A percentile compares a stretch with the other conserved stretches of the same genome.
phyloP scores from a whole-genome alignment of 768 basidiomycete genomes.

The Amyloporia xantha region DNA sequence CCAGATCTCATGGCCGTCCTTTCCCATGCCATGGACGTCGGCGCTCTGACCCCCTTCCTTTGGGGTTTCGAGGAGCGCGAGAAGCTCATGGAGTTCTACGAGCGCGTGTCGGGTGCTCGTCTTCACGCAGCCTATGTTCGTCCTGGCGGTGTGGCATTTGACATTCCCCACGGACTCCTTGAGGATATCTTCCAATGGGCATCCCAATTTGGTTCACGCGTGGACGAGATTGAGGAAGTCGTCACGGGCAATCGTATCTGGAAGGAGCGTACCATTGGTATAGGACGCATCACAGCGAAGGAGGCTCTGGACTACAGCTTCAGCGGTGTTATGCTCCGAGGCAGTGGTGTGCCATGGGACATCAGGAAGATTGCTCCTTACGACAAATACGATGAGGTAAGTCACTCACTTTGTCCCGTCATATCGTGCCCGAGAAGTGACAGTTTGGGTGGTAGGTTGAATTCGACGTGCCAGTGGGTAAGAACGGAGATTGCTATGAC shows the following conservation, averaged over 20 bases:
- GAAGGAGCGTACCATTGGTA: slow-evolving; percentile 89
- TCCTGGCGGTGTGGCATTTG: slow-evolving; percentile 96
- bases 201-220: slow-evolving; percentile 82
- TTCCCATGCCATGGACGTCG: slow-evolving; percentile 95
- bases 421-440: too few species aligned
- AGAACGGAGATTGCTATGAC: slow-evolving; percentile 97
- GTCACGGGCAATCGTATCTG: slow-evolving; percentile 97
- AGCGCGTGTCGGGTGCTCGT: slow-evolving; percentile 96
- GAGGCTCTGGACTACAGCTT: slow-evolving; percentile 90
- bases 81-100: slow-evolving; percentile 99
- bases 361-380: slow-evolving; percentile 88
- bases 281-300: slow-evolving; percentile 88
- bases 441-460: slow-evolving; percentile 59
- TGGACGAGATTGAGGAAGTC: slow-evolving; percentile 98
- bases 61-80: slow-evolving; percentile 99
- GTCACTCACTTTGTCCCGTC: slow-evolving; percentile 7
- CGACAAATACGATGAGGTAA: slow-evolving; percentile 90
- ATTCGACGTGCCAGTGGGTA: slow-evolving; percentile 95
- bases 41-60: slow-evolving; percentile 95
- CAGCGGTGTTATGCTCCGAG: slow-evolving; percentile 94
- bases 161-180: slow-evolving; percentile 95
- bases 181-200: slow-evolving; percentile 99
- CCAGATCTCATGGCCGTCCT: slow-evolving; percentile 96
- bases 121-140: slow-evolving; percentile 97
- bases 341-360: slow-evolving; percentile 94